Evolutionary conservation across 805 yeast species (phyloP), one percentile per base, ranked within the genome.

Genomic region (Yarrowia hollandica): DNA sequence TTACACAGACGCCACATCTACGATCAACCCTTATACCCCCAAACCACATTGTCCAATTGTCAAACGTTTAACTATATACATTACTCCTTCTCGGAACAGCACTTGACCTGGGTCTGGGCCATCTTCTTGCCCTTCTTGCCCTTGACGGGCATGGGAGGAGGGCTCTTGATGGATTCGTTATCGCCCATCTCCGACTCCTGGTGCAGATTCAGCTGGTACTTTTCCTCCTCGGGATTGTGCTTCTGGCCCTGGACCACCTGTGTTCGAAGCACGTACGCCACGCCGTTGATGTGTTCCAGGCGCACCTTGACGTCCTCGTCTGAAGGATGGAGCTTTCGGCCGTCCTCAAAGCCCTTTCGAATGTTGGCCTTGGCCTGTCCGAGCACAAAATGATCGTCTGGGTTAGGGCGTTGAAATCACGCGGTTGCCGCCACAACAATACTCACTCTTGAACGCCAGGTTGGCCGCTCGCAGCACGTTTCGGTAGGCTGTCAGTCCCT

Each of bases 161-260:
- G 58, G 62, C 75, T 79, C 69, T 85, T 87, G 64, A 88, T 79
- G 44, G 83, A 78, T 31, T 90, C 96, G 70, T 92, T 92, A 68
- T 90, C 96, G 16, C 97, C 98, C 56, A 92, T 75, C 72, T 92
- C 98, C 0, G 95, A 88, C 48, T 86, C 82, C 50, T 81, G 73
- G 68, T 90, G 97, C 64, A 92, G 84, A 64, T 85, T 85, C 66
- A 92, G 76, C 54, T 73, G 71, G 69, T 57, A 64, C 21, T 57
- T 52, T 9, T 63, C 65, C n/a, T 67, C 69, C 28, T 68, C 71
- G 9, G 62, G 63, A 44, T 62, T 65, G 14, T 67, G 64, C 35
- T 65, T 64, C 11, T 61, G 75, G 7, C 96, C 98, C 73, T 92
- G 99, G 3, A 92, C 97, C n/a, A 92, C 77, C 70, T 92, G 92